Evolutionary conservation across 495 filamentous ascomycete genomes (phyloP), one percentile per base, ranked within the genome.

Genomic region (Daldinia loculata): DNA sequence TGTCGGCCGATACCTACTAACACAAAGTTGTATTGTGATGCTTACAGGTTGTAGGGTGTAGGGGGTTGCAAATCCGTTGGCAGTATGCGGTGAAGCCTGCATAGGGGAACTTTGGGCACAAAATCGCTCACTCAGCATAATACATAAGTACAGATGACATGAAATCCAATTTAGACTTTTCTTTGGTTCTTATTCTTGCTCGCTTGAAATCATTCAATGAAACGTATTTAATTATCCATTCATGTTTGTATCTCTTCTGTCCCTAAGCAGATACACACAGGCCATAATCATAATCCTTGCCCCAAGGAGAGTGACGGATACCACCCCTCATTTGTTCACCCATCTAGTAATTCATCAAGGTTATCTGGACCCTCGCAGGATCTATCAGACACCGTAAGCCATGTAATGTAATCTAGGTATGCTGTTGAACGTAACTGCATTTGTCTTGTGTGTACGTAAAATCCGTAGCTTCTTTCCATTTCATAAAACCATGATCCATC

Each of bases 401-500:
- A 45, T 66, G 66, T 53, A 65, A 60, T 72, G 67, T 26, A 22
- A 62, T 77, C 73, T 75, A n/a, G n/a, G n/a, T n/a, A 77, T 75
- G 75, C 73, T 70, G 71, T 66, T 71, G 69, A 70, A 69, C 62
- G 70, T 73, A 63, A 66, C 56, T 66, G 61, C 65, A 73, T 73
- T 30, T 36, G 53, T 56, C 53, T 30, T 67, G 43, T 70, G 52
- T 69, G 61, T 61, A 56, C 70, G 66, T 73, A 56, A 72, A 69
- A 73, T 73, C 70, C 70, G 39, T 73, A 73, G 69, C 67, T 69
- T 74, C 66, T 77, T 69, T 43, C 63, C 70, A 71, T 52, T 66
- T 77, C 75, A 68, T 77, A 74, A 76, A 68, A 75, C 72, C 64
- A 74, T 73, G 69, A 74, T 71, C 74, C 65, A 66, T 76, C 61